phyloP scores from a whole-genome alignment of 352 stramenopile species.

The Pythium phragmitis region DNA sequence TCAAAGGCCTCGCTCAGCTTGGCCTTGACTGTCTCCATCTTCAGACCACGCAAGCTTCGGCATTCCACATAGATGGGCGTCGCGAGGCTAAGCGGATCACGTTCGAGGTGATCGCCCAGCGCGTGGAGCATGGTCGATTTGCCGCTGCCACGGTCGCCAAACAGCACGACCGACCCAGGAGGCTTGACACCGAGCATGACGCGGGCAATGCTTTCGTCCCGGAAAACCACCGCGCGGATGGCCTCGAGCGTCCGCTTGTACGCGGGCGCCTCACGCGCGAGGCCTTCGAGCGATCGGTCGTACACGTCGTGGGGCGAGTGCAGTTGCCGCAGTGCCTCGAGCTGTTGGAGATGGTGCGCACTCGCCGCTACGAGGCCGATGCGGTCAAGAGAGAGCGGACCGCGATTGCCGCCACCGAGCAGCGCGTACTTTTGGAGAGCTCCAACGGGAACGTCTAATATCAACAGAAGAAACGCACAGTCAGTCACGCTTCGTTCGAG shows the following conservation, averaged over 20 bases:
- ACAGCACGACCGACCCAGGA: constrained; percentile 60
- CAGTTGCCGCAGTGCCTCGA: constrained; percentile 4
- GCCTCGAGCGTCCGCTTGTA: constrained; percentile 48
- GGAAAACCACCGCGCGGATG: constrained; percentile 48
- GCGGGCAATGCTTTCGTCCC: constrained; percentile 45
- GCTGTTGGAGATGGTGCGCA: constrained; percentile 17
- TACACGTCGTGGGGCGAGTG: not conserved
- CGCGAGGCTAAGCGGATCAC: constrained; percentile 36
- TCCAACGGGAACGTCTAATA: constrained; percentile 48
- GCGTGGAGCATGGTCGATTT: constrained; percentile 74
- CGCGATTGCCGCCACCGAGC: constrained; percentile 35
- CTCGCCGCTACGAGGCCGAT: constrained; percentile 36
- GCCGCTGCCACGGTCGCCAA: constrained; percentile 72
- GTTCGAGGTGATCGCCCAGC: constrained; percentile 39
- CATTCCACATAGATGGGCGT: constrained; percentile 60
- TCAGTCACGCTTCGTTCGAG: not conserved
- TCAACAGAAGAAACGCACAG: not conserved
- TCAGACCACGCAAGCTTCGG: constrained; percentile 72
- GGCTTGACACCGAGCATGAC: constrained; percentile 62
- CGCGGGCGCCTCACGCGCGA: constrained; percentile 43
- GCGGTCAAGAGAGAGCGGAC: constrained; percentile 32
- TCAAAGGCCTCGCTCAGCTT: constrained; percentile 61
- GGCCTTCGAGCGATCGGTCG: constrained; percentile 18
- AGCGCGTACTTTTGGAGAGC: constrained; percentile 60
- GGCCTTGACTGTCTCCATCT: constrained; percentile 85